These are phyloP conservation scores for Pythium sukuiense DNA, from an alignment of 352 stramenopile genomes.

Conservation along the genomic window DNA sequence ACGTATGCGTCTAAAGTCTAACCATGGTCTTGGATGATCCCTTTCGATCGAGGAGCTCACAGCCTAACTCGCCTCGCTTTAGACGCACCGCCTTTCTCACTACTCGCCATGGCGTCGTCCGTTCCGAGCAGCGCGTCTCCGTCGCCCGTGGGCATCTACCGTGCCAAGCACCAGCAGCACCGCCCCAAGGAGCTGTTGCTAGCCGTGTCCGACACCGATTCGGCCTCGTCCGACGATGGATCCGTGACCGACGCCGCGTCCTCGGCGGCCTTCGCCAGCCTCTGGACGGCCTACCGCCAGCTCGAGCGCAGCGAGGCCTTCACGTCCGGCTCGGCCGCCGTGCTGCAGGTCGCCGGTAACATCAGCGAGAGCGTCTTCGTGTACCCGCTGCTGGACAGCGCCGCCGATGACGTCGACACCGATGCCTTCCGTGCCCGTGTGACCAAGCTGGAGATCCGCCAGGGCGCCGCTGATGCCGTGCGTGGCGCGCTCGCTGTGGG, in stretches of 20 bases:
- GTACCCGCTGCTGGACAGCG: constrained; percentile 51
- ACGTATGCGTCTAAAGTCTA: neutral
- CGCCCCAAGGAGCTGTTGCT: constrained; percentile 19
- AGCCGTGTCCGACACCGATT: constrained; percentile 20
- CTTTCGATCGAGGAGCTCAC: neutral
- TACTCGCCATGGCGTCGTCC: constrained; percentile 5
- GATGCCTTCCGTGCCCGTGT: constrained; percentile 47
- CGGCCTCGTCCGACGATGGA: neutral
- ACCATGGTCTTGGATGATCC: neutral
- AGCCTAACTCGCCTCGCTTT: constrained; percentile 15
- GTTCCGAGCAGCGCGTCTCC: constrained; percentile 1
- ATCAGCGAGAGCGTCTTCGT: constrained; percentile 64
- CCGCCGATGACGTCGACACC: constrained; percentile 10
- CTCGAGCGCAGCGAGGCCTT: constrained; percentile 49
- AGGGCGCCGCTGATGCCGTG: constrained; percentile 53
- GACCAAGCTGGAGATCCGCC: constrained; percentile 60
- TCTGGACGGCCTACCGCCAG: constrained; percentile 36
- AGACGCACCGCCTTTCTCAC: neutral
- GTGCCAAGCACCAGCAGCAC: constrained; percentile 18
- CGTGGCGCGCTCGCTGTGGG: constrained; percentile 60
- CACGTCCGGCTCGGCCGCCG: constrained; percentile 52
- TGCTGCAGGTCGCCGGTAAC: constrained; percentile 58
- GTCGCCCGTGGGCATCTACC: constrained; percentile 11
- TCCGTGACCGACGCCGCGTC: constrained; percentile 8
- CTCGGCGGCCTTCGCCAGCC: constrained; percentile 14